Conservation (phyloP, 2,329 filamentous ascomycete genomes). For the Sphaerostilbella broomeana region DNA sequence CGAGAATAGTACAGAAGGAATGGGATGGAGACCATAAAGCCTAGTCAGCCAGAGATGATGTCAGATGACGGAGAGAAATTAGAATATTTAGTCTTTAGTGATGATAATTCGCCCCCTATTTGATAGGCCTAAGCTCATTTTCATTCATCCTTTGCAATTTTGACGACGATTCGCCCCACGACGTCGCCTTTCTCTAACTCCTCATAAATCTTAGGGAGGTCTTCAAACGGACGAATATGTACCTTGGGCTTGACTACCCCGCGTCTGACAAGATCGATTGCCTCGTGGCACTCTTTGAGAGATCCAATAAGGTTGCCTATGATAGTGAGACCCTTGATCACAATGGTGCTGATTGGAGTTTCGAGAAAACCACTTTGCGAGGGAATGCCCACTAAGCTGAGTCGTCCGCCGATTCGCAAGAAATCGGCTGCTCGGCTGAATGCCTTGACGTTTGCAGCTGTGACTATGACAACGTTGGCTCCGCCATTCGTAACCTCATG, state of each 20-base stretch:
- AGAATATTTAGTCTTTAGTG: neutral
- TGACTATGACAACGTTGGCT: slow-evolving; percentile 15
- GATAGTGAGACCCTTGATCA: slow-evolving; percentile 14
- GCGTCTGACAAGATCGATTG: slow-evolving; percentile 14
- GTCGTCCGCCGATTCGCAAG: slow-evolving; percentile 14
- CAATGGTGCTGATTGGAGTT: slow-evolving; percentile 15
- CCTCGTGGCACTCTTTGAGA: slow-evolving; percentile 17
- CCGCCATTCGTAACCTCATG: slow-evolving; percentile 12
- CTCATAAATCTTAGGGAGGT: slow-evolving; percentile 13
- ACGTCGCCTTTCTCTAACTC: slow-evolving; percentile 15
- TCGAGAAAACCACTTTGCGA: slow-evolving; percentile 13
- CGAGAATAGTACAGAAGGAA: neutral
- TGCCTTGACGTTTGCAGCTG: slow-evolving; percentile 13
- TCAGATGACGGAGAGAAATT: neutral
- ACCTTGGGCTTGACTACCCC: slow-evolving; percentile 15
- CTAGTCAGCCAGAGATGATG: too few relatives aligned
- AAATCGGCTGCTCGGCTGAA: slow-evolving; percentile 15
- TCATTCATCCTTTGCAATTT: slow-evolving; percentile 16
- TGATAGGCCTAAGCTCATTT: too few relatives aligned
- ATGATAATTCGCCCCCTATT: too few relatives aligned
- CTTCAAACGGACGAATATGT: slow-evolving; percentile 12
- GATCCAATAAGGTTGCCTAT: slow-evolving; percentile 16
- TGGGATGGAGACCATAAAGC: neutral
- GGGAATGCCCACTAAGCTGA: slow-evolving; percentile 16
- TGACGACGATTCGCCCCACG: slow-evolving; percentile 13